A percentile compares a stretch with the other conserved stretches of the same genome.
These are phyloP conservation scores for Termitomyces heimii DNA, from an alignment of 768 basidiomycete genomes.

Conservation along the genomic window DNA sequence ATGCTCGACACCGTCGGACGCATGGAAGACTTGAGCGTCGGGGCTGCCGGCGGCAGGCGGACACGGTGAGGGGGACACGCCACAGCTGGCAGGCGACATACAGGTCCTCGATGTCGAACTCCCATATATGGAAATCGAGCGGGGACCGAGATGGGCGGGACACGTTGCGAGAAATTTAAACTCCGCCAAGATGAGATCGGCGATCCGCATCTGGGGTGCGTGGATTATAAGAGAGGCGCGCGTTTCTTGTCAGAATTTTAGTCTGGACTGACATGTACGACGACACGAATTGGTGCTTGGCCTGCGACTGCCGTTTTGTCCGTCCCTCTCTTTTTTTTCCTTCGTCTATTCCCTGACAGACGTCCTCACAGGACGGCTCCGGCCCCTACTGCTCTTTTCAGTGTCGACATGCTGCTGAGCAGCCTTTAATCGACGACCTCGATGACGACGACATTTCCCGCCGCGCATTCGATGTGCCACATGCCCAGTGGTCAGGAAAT, in stretches of 20 bases:
- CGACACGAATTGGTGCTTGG: conserved; percentile 70
- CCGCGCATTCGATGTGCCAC: conserved; percentile 9
- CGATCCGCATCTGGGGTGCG: conserved; percentile 1
- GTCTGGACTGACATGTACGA: conserved; percentile 25
- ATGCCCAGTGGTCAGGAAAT: conserved; percentile 30
- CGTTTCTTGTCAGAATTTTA: neutral
- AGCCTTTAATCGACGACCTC: conserved; percentile 9
- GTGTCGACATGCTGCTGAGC: conserved; percentile 27
- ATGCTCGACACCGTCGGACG: neutral
- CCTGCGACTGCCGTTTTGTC: conserved; percentile 56
- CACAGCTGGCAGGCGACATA: neutral
- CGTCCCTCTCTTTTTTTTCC: conserved; percentile 18
- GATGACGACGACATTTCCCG: conserved; percentile 22
- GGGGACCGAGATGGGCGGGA: conserved; percentile 20
- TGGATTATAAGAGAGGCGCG: conserved; percentile 6
- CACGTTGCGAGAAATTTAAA: neutral
- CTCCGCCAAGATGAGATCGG: conserved; percentile 5
- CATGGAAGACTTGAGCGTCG: neutral
- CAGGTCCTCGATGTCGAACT: neutral
- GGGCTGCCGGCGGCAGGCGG: neutral
- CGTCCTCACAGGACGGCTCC: conserved; percentile 23
- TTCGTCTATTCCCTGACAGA: neutral
- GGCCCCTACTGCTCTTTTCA: conserved; percentile 49
- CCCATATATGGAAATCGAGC: neutral
- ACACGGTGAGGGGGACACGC: neutral